Conservation (phyloP, 2,329 filamentous ascomycete genomes). For the Alternaria alternata region DNA sequence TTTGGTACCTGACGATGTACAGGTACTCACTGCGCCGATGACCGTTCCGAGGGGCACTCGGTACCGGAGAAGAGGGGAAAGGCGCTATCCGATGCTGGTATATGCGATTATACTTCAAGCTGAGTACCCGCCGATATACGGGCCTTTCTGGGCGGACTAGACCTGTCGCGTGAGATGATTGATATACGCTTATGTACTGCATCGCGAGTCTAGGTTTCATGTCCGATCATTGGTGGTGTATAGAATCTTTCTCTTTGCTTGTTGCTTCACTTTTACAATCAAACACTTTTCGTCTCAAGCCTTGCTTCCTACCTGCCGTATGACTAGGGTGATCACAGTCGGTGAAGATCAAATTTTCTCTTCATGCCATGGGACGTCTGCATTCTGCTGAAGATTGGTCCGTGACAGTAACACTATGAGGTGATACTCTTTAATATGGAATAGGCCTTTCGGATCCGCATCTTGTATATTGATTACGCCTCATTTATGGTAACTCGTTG, state of each 20-base stretch:
- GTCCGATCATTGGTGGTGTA: constrained; percentile 3
- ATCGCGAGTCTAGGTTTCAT: neutral
- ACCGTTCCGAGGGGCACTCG: neutral
- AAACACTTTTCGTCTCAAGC: neutral
- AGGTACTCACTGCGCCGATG: neutral
- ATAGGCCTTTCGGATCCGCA: neutral
- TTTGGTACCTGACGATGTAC: constrained; percentile 11
- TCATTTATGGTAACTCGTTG: neutral
- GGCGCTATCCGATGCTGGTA: neutral
- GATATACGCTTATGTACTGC: constrained; percentile 1
- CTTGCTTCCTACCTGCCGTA: neutral
- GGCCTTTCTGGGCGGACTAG: neutral
- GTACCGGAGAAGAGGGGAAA: neutral
- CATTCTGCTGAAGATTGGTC: neutral
- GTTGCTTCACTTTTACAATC: constrained; percentile 2
- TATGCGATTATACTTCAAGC: neutral
- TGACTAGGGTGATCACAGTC: neutral
- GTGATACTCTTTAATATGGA: neutral
- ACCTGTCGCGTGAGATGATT: constrained; percentile 3
- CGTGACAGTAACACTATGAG: neutral
- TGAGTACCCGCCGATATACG: neutral
- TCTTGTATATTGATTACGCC: neutral
- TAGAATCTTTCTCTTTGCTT: neutral
- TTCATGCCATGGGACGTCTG: neutral
- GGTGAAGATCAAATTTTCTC: neutral